Evolutionary conservation across 805 yeast genomes (phyloP).

Genomic region (Candida manassasensis): DNA sequence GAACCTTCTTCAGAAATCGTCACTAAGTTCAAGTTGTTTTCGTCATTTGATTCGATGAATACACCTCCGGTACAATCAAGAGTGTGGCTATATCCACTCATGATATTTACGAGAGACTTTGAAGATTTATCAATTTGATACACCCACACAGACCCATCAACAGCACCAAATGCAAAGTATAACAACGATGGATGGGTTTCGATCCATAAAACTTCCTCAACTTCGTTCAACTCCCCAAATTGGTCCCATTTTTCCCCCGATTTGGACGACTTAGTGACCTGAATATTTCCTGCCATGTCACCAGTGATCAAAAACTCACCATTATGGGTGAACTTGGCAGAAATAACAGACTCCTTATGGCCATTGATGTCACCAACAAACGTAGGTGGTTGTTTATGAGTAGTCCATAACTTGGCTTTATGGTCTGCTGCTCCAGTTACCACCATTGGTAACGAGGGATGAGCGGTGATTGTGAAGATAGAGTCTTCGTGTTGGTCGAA

Average conservation of each 20-base stretch:
- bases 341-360: slow-evolving; percentile 82
- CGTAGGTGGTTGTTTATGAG: slow-evolving; percentile 80
- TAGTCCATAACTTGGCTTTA: slow-evolving; percentile 85
- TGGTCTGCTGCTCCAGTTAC: slow-evolving; percentile 97
- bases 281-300: slow-evolving; percentile 88
- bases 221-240: slow-evolving; percentile 71
- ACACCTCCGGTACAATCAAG: slow-evolving; percentile 75
- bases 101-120: slow-evolving; percentile 55
- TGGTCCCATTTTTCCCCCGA: slow-evolving; percentile 82
- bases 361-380: slow-evolving; percentile 72
- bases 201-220: slow-evolving; percentile 87
- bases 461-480: slow-evolving; percentile 73
- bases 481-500: slow-evolving; percentile 91
- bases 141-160: slow-evolving; percentile 93
- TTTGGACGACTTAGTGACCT: slow-evolving; percentile 64
- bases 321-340: slow-evolving; percentile 78
- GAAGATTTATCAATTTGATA: slow-evolving; percentile 60
- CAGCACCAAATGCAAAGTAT: slow-evolving; percentile 86
- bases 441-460: slow-evolving; percentile 80
- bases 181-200: slow-evolving; percentile 72
- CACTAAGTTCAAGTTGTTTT: slow-evolving; percentile 58
- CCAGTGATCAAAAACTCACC: slow-evolving; percentile 83
- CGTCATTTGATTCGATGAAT: slow-evolving; percentile 53
- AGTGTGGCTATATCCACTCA: slow-evolving; percentile 79
- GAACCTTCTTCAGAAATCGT: slow-evolving; percentile 84